A percentile compares a stretch with the other conserved stretches of the same genome.
Evolutionary conservation across 2,329 filamentous ascomycete species (phyloP).

Genomic region (Pseudogymnoascus destructans): DNA sequence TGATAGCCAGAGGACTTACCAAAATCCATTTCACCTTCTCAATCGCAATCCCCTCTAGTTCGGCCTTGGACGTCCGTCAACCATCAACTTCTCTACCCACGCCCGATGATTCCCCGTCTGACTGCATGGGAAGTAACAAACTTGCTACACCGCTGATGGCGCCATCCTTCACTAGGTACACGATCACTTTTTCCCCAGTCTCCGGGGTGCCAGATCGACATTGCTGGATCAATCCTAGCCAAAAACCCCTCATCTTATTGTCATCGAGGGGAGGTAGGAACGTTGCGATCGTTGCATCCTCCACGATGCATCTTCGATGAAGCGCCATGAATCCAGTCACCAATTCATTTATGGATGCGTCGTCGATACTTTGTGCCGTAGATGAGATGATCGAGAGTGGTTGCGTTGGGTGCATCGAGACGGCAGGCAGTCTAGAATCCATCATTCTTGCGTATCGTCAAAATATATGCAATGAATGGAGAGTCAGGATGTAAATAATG

Average conservation of each 20-base stretch:
- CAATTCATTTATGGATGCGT: neutral
- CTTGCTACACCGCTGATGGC: constrained; percentile 44
- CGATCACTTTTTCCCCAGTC: constrained; percentile 36
- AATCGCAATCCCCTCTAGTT: constrained; percentile 42
- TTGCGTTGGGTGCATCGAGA: neutral
- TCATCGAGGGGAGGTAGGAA: constrained; percentile 47
- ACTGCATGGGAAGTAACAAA: constrained; percentile 36
- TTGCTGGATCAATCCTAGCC: constrained; percentile 29
- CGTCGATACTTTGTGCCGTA: neutral
- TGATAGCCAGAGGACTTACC: constrained; percentile 30
- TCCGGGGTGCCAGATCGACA: constrained; percentile 36
- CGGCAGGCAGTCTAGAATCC: neutral
- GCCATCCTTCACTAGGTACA: constrained; percentile 33
- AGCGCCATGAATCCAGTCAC: constrained; percentile 43
- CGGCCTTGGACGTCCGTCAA: constrained; percentile 39
- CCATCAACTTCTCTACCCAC: constrained; percentile 43
- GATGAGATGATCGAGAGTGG: neutral
- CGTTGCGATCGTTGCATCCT: constrained; percentile 41
- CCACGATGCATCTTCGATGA: constrained; percentile 45
- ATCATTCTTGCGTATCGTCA: neutral
- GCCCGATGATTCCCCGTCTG: constrained; percentile 45
- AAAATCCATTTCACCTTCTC: constrained; percentile 37
- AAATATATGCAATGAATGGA: neutral
- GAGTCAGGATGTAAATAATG: neutral
- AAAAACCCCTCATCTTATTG: constrained; percentile 43